Evolutionary conservation across 1,284 basidiomycete genomes (phyloP).

Genomic region (Microbotryum intermedium): DNA sequence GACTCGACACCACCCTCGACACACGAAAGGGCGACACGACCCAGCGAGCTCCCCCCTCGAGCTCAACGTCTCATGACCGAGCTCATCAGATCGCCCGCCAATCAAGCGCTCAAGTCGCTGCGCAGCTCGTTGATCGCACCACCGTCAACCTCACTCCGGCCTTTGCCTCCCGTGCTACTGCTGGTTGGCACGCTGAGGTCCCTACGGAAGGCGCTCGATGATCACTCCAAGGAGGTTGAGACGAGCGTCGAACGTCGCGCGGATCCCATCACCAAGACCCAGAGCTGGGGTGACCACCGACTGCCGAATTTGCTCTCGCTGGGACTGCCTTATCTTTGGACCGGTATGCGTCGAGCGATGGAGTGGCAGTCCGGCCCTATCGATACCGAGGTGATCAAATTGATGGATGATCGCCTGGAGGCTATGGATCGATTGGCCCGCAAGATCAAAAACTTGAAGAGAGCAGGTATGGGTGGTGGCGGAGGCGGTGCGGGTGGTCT

Average conservation of each 20-base stretch:
- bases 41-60: slow-evolving; percentile 18
- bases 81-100: slow-evolving; percentile 34
- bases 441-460: slow-evolving; percentile 5
- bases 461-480: background rate
- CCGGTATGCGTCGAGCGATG: slow-evolving; percentile 29
- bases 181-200: slow-evolving; percentile 32
- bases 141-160: slow-evolving; percentile 5
- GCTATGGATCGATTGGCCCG: slow-evolving; percentile 7
- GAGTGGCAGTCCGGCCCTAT: slow-evolving; percentile 29
- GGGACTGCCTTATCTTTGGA: slow-evolving; percentile 32
- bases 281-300: slow-evolving; percentile 11
- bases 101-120: slow-evolving; percentile 33
- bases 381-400: slow-evolving; percentile 31
- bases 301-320: slow-evolving; percentile 31
- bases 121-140: slow-evolving; percentile 26
- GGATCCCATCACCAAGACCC: background rate
- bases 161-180: slow-evolving; percentile 25
- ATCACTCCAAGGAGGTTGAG: slow-evolving; percentile 23
- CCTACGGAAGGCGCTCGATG: slow-evolving; percentile 30
- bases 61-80: slow-evolving; percentile 33
- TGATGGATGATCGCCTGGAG: slow-evolving; percentile 31
- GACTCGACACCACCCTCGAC: slow-evolving; percentile 3
- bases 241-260: slow-evolving; percentile 4
- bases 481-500: slow-evolving; percentile 1
- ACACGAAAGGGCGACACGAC: slow-evolving; percentile 3